A percentile compares a stretch with the other conserved stretches of the same genome.
Conservation (phyloP, 2,329 filamentous ascomycete genomes). For the Colletotrichum costaricense region DNA sequence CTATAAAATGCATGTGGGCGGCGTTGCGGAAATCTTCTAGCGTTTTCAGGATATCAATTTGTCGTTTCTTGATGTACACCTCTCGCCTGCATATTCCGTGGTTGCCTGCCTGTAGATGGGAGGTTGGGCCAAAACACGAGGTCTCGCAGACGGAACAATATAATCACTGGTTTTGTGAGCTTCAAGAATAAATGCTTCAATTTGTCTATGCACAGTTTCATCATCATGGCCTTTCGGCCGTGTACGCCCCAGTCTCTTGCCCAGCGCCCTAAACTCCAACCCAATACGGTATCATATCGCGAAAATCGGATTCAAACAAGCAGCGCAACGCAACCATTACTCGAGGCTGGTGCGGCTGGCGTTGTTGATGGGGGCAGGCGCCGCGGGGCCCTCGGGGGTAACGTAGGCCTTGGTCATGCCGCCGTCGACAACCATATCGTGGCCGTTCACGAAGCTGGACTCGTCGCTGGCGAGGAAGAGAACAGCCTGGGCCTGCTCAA, state of each 20-base stretch:
- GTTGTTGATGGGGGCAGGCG: conserved; percentile 68
- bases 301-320: neutral
- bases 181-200: neutral
- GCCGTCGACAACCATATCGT: conserved; percentile 94
- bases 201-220: conserved; percentile 27
- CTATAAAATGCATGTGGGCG: conserved; percentile 7
- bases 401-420: conserved; percentile 95
- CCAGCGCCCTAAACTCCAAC: conserved; percentile 32
- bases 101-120: neutral
- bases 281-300: conserved; percentile 11
- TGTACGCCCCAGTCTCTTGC: conserved; percentile 2
- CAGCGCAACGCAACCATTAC: neutral
- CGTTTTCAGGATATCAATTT: neutral
- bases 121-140: neutral
- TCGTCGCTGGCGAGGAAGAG: conserved; percentile 90
- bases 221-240: conserved; percentile 23
- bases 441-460: conserved; percentile 89
- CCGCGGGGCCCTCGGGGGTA: conserved; percentile 70
- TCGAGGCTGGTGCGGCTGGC: conserved; percentile 45
- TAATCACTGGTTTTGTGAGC: too few relatives aligned
- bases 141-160: neutral
- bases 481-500: conserved; percentile 92
- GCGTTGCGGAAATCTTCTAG: neutral
- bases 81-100: neutral
- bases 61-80: neutral